phyloP scores from a whole-genome alignment of 768 basidiomycete genomes.

The Gelatoporia subvermispora region DNA sequence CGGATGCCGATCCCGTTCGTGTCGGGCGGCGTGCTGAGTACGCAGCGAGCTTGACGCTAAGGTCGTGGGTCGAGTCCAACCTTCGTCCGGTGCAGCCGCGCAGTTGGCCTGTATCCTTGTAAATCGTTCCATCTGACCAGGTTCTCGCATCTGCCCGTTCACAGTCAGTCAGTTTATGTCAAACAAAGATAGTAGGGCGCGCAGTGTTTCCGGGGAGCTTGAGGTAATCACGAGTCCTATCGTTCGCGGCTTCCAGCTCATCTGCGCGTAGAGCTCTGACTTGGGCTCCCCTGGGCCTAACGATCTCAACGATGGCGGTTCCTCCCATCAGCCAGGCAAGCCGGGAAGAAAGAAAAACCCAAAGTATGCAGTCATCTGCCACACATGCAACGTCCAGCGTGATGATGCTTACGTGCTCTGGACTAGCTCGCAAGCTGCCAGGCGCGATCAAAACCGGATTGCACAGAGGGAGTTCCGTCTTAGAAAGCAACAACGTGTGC shows the following conservation, averaged over 20 bases:
- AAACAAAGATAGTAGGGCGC: conserved; percentile 44
- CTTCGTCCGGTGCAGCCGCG: too few relatives aligned
- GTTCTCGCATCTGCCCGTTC: too few relatives aligned
- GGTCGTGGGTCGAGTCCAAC: too few relatives aligned
- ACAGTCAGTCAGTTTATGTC: conserved; percentile 34
- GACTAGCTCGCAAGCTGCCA: conserved; percentile 76
- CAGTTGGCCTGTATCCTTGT: too few relatives aligned
- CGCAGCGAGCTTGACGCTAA: too few relatives aligned
- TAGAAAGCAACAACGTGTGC: conserved; percentile 82
- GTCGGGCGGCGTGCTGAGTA: too few relatives aligned
- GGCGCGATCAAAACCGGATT: conserved; percentile 86
- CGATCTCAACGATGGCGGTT: conserved; percentile 11
- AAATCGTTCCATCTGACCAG: too few relatives aligned
- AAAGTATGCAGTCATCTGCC: conserved; percentile 45
- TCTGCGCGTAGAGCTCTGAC: conserved; percentile 55
- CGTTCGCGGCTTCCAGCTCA: conserved; percentile 9
- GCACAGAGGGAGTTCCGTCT: conserved; percentile 92
- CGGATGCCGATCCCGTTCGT: too few relatives aligned
- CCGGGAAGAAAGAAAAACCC: conserved; percentile 89
- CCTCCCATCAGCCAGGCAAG: conserved; percentile 32
- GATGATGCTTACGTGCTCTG: conserved; percentile 25
- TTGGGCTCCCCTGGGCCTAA: conserved; percentile 42
- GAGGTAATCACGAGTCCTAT: conserved; percentile 35
- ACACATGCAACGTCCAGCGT: conserved; percentile 11
- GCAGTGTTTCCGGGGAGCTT: conserved; percentile 60